These are phyloP conservation scores for Colletotrichum kahawae DNA, from an alignment of 2,329 filamentous ascomycete species.

Conservation along the genomic window DNA sequence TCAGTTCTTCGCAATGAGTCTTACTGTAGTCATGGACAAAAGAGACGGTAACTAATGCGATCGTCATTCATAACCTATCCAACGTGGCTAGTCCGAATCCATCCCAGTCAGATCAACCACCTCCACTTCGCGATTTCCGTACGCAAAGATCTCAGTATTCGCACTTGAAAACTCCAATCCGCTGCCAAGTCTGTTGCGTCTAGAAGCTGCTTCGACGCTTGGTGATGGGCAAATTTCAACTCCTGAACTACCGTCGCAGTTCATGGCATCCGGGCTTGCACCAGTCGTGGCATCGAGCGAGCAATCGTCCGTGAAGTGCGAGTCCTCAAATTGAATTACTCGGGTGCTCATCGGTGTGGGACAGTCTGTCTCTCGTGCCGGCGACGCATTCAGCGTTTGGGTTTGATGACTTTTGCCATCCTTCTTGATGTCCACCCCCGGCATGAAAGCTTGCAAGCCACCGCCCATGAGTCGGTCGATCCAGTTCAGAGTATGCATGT, in stretches of 20 bases:
- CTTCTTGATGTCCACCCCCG: not conserved
- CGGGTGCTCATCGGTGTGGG: not conserved
- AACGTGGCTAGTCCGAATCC: not conserved
- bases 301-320: not conserved
- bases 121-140: not conserved
- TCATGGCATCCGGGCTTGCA: not conserved
- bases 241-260: not conserved
- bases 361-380: not conserved
- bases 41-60: not conserved
- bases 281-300: not conserved
- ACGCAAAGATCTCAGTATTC: not conserved
- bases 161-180: not conserved
- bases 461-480: not conserved
- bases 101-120: not conserved
- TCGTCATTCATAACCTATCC: not conserved
- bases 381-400: not conserved
- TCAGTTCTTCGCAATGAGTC: not conserved
- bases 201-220: not conserved
- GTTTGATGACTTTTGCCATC: not conserved
- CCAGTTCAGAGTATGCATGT: not conserved
- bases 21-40: not conserved
- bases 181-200: not conserved
- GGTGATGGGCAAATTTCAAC: not conserved
- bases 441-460: not conserved
- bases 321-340: not conserved